phyloP scores from a whole-genome alignment of 768 basidiomycete species.

The Kwoniella shandongensis region DNA sequence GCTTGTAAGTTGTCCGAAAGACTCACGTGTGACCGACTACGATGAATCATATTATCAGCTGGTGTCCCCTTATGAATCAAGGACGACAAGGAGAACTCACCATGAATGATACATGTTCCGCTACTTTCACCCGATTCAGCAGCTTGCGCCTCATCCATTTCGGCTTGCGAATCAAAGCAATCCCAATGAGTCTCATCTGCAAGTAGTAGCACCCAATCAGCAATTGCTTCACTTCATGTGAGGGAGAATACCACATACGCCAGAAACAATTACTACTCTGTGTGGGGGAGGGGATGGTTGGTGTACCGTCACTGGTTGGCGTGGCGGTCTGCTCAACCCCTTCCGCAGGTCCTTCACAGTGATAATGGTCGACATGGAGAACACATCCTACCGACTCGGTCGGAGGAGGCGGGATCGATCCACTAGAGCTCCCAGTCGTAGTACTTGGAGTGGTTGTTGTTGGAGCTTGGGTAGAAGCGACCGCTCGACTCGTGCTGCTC shows the following conservation, averaged over 20 bases:
- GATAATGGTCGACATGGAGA: slow-evolving; percentile 33
- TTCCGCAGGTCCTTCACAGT: slow-evolving; percentile 26
- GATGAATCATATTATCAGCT: slow-evolving; percentile 3
- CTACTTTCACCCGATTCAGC: slow-evolving; percentile 7
- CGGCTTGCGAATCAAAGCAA: slow-evolving; percentile 30
- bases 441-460: slow-evolving; percentile 4
- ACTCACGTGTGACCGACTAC: slow-evolving; percentile 29
- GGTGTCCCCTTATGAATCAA: background rate
- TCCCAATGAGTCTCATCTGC: slow-evolving; percentile 41
- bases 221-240: background rate
- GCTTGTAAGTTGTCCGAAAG: background rate
- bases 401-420: slow-evolving; percentile 28
- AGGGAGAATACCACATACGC: slow-evolving; percentile 16
- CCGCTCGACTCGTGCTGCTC: slow-evolving; percentile 17
- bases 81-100: slow-evolving; percentile 13
- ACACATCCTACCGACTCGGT: slow-evolving; percentile 26
- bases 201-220: too few relatives aligned
- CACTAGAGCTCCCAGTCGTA: slow-evolving; percentile 1
- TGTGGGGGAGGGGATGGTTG: slow-evolving; percentile 29
- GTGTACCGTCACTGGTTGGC: slow-evolving; percentile 14
- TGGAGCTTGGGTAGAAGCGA: slow-evolving; percentile 1
- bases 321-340: slow-evolving; percentile 3
- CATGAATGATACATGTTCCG: slow-evolving; percentile 41
- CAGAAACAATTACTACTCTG: slow-evolving; percentile 33
- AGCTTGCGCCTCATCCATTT: slow-evolving; percentile 18